Conservation (phyloP, 305 asterid species). For the Euphrasia arctica region DNA sequence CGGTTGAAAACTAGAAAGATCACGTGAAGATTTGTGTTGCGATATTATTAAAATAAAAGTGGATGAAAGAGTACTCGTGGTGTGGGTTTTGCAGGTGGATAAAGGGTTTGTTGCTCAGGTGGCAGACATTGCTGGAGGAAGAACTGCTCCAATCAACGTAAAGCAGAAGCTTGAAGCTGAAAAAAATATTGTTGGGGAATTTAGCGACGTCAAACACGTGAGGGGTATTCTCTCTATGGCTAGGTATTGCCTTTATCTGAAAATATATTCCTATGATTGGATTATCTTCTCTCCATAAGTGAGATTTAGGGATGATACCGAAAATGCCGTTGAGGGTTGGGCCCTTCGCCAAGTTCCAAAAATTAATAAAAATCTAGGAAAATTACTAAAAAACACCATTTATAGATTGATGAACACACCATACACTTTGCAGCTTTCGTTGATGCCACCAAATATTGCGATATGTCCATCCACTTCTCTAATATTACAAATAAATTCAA, state of each 20-base stretch:
- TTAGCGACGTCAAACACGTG: constrained; percentile 89
- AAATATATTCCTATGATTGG: constrained; percentile 12
- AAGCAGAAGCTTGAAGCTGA: constrained; percentile 65
- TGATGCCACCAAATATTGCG: neutral
- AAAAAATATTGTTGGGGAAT: constrained; percentile 82
- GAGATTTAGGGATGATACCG: neutral
- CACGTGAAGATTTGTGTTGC: constrained; percentile 3
- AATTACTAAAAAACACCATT: neutral
- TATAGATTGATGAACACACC: neutral
- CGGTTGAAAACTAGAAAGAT: neutral
- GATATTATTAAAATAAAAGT: constrained; percentile 12
- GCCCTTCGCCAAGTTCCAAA: neutral
- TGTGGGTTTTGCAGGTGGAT: constrained; percentile 60
- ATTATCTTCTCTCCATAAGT: neutral
- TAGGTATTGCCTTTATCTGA: constrained; percentile 53
- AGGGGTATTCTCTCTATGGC: constrained; percentile 99
- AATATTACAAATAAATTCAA: neutral
- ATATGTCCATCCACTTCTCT: neutral
- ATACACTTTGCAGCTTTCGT: neutral
- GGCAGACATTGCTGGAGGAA: constrained; percentile 88
- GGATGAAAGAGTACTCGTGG: constrained; percentile 1
- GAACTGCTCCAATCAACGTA: constrained; percentile 95
- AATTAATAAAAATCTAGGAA: neutral
- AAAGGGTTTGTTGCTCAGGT: constrained; percentile 97
- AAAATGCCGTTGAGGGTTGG: neutral